These are phyloP conservation scores for Sugiyamaella novakii DNA, from an alignment of 1,139 yeast species.

Conservation along the genomic window DNA sequence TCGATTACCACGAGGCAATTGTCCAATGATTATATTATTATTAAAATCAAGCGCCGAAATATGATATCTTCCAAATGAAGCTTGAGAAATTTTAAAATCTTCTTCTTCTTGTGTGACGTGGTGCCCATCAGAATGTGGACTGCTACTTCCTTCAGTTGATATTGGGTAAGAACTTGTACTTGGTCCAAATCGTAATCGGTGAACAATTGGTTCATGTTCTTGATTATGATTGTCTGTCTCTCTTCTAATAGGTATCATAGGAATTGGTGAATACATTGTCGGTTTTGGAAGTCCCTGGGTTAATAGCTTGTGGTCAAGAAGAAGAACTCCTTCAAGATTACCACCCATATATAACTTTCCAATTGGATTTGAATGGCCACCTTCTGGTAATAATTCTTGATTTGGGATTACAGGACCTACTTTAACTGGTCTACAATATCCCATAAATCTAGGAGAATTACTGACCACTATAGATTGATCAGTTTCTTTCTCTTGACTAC, in stretches of 20 bases:
- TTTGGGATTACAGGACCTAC: background rate
- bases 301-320: background rate
- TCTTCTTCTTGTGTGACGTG: background rate
- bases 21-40: constrained; percentile 34
- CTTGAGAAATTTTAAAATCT: background rate
- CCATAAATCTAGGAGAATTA: constrained; percentile 12
- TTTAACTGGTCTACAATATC: constrained; percentile 4
- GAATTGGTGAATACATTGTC: background rate
- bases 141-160: background rate
- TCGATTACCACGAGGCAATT: constrained; percentile 65
- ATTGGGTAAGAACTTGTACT: background rate
- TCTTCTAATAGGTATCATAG: background rate
- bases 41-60: constrained; percentile 61
- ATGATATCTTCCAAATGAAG: constrained; percentile 66
- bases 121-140: background rate
- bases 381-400: constrained; percentile 3
- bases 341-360: constrained; percentile 9
- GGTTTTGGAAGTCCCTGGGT: constrained; percentile 7
- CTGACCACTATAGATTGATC: constrained; percentile 9
- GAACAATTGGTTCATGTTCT: background rate
- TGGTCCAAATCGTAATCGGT: background rate
- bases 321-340: constrained; percentile 1
- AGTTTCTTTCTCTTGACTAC: constrained; percentile 21
- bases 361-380: constrained; percentile 3
- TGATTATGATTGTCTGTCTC: background rate